Conservation (phyloP, 2,329 filamentous ascomycete species). For the Penicillium sp. region DNA sequence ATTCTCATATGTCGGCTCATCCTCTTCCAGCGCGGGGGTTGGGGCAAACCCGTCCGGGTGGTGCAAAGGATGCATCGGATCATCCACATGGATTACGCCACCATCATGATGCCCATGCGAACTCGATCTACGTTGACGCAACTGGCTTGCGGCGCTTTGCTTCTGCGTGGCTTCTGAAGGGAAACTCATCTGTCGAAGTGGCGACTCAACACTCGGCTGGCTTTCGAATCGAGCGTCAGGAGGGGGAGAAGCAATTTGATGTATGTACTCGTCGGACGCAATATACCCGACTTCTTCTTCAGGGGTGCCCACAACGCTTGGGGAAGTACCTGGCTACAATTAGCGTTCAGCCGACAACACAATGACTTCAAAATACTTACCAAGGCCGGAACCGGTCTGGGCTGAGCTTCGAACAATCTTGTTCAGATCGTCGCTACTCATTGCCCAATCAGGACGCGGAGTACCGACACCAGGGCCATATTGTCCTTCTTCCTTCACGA, state of each 20-base stretch:
- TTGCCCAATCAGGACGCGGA: constrained; percentile 70
- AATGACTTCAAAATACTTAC: constrained; percentile 42
- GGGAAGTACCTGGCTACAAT: constrained; percentile 59
- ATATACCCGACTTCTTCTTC: constrained; percentile 89
- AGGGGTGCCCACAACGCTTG: constrained; percentile 69
- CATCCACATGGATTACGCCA: constrained; percentile 73
- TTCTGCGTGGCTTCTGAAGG: constrained; percentile 48
- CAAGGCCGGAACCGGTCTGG: constrained; percentile 51
- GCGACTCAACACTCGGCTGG: constrained; percentile 52
- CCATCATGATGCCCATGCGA: constrained; percentile 22
- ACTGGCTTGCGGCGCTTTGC: constrained; percentile 8
- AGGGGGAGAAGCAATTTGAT: constrained; percentile 68
- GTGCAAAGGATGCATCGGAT: constrained; percentile 51
- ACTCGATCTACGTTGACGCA: constrained; percentile 14
- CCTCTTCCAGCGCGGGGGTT: constrained; percentile 52
- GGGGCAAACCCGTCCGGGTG: constrained; percentile 52
- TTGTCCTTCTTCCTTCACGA: constrained; percentile 69
- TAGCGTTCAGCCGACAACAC: constrained; percentile 7
- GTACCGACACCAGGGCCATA: constrained; percentile 61
- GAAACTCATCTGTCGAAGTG: constrained; percentile 52
- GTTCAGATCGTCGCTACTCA: constrained; percentile 88
- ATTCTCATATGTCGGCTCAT: constrained; percentile 46
- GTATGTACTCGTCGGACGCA: constrained; percentile 79
- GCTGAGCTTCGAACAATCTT: constrained; percentile 77
- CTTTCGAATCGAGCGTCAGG: constrained; percentile 46